Percentiles rank a stretch among this genome's conserved stretches.
phyloP scores from a whole-genome alignment of 306 rosid genomes.

The Acacia melanoxylon region DNA sequence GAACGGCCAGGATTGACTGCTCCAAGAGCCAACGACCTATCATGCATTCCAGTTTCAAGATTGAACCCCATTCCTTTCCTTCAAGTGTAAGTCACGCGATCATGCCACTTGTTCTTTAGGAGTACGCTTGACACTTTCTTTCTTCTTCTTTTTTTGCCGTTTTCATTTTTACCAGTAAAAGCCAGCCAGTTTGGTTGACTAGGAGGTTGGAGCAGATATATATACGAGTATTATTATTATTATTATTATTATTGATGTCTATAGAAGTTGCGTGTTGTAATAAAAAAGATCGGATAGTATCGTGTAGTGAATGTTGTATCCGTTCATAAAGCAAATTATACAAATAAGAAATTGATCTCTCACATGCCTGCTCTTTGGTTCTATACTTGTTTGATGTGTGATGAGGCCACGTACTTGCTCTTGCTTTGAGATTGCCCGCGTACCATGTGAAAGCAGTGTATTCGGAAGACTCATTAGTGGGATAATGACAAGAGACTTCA shows the following conservation, averaged over 20 bases:
- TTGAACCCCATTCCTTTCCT: slow-evolving; percentile 27
- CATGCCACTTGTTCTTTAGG: too few species aligned
- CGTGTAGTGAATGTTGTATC: not conserved
- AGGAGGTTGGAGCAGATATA: not conserved
- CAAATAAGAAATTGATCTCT: not conserved
- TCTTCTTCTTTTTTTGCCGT: not conserved
- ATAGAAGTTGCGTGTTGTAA: not conserved
- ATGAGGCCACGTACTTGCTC: not conserved
- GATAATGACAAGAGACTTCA: not conserved
- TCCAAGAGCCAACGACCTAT: slow-evolving; percentile 47
- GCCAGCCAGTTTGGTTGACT: not conserved
- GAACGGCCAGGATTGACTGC: slow-evolving; percentile 54
- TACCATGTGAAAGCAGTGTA: not conserved
- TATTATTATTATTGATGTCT: not conserved
- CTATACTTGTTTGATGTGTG: too few species aligned
- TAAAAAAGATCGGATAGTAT: not conserved
- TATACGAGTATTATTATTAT: too few species aligned
- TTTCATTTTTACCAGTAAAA: not conserved
- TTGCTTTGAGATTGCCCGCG: not conserved
- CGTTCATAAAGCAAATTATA: not conserved
- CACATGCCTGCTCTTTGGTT: not conserved
- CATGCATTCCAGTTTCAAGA: slow-evolving; percentile 42
- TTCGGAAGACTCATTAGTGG: not conserved
- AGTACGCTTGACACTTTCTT: not conserved
- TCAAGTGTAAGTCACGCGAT: not conserved